Percentiles rank a stretch among this genome's conserved stretches.
These are phyloP conservation scores for Hypoxylon sp. DNA, from an alignment of 2,329 filamentous ascomycete species.

Conservation along the genomic window DNA sequence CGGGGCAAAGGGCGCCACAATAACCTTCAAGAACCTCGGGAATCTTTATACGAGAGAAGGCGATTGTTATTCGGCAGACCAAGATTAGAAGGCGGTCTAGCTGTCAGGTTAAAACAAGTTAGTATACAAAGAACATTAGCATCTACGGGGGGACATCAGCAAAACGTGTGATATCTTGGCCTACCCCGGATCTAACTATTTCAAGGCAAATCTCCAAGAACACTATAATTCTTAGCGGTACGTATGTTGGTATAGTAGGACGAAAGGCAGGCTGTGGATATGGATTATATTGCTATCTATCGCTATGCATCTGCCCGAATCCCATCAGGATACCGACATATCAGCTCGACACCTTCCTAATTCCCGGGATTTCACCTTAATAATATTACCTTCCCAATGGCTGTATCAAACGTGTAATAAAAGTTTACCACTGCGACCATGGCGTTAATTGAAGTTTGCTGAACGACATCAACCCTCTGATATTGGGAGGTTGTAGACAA, in stretches of 20 bases:
- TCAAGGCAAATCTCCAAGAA: neutral
- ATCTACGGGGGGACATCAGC: neutral
- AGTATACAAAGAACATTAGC: constrained; percentile 1
- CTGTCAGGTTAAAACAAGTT: constrained; percentile 5
- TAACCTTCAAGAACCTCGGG: constrained; percentile 42
- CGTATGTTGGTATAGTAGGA: neutral
- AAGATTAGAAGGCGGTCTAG: constrained; percentile 1
- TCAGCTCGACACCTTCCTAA: constrained; percentile 13
- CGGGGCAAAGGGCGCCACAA: constrained; percentile 20
- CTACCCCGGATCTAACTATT: constrained; percentile 23
- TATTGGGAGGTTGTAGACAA: constrained; percentile 16
- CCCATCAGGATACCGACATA: constrained; percentile 11
- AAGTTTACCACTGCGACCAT: constrained; percentile 18
- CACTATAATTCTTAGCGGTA: neutral
- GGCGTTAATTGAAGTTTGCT: constrained; percentile 7
- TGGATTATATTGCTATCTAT: neutral
- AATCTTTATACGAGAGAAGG: constrained; percentile 27
- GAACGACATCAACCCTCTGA: constrained; percentile 16
- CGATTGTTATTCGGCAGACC: constrained; percentile 17
- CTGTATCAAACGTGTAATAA: constrained; percentile 18
- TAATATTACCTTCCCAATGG: constrained; percentile 35
- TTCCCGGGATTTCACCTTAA: constrained; percentile 30
- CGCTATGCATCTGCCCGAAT: constrained; percentile 8
- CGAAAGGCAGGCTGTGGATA: constrained; percentile 4
- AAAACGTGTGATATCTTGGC: neutral